These are phyloP conservation scores for Geotrichum klebahnii DNA, from an alignment of 1,139 yeast genomes.

Conservation along the genomic window DNA sequence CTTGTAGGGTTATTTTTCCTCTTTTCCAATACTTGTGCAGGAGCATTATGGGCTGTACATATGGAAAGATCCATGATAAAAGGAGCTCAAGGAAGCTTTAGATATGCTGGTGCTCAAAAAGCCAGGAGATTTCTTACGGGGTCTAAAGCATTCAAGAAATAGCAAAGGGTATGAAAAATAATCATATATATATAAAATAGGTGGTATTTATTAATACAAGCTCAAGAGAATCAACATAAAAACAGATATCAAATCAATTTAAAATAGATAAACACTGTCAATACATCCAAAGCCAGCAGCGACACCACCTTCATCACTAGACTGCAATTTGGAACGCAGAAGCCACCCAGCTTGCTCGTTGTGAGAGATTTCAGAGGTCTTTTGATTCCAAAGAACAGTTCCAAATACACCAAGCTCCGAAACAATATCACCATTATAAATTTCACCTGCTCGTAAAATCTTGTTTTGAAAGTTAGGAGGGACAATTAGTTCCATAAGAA, in stretches of 20 bases:
- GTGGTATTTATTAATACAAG: not conserved
- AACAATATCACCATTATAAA: constrained; percentile 64
- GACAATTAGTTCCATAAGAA: constrained; percentile 85
- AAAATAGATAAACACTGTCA: constrained; percentile 55
- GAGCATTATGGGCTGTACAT: constrained; percentile 62
- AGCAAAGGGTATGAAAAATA: not conserved
- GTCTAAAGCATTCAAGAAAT: not conserved
- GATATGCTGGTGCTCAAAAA: constrained; percentile 18
- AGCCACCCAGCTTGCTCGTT: constrained; percentile 81
- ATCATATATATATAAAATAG: not conserved
- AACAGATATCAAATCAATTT: constrained; percentile 1
- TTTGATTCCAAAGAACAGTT: constrained; percentile 66
- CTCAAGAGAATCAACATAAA: not conserved
- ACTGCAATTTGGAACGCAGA: constrained; percentile 78
- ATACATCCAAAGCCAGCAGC: constrained; percentile 98
- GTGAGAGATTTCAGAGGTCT: constrained; percentile 46
- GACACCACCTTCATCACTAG: constrained; percentile 94
- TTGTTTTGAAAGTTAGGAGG: constrained; percentile 67
- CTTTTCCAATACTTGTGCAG: constrained; percentile 66
- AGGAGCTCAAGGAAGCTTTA: constrained; percentile 17
- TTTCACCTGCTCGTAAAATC: constrained; percentile 62
- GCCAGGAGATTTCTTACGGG: constrained; percentile 16
- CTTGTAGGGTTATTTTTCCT: constrained; percentile 55
- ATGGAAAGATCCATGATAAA: constrained; percentile 27
- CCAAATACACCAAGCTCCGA: constrained; percentile 93